Conservation (phyloP, 2,329 filamentous ascomycete genomes). For the Fusarium sacchari region DNA sequence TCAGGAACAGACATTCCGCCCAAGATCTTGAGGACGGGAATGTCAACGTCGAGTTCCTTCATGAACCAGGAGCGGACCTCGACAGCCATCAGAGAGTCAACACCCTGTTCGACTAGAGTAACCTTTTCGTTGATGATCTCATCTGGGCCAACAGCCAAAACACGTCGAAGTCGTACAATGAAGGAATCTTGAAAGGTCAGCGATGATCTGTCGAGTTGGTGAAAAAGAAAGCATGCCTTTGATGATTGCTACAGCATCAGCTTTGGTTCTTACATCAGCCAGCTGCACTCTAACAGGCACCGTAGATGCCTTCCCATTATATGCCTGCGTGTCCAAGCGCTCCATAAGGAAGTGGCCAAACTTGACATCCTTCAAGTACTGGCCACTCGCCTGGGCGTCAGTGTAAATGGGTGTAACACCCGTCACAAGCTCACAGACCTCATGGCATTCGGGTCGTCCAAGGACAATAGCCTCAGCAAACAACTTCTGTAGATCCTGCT, state of each 20-base stretch:
- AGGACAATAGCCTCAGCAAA: background rate
- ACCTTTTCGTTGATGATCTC: background rate
- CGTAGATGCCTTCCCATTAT: background rate
- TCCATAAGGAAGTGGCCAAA: background rate
- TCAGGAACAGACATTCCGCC: constrained; percentile 6
- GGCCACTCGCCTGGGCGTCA: background rate
- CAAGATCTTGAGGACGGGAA: constrained; percentile 56
- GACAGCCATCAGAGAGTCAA: background rate
- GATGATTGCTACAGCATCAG: rapidly evolving
- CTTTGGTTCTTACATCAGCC: background rate
- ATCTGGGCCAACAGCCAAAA: background rate
- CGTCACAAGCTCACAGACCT: background rate
- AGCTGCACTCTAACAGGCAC: background rate
- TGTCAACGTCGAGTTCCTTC: constrained; percentile 55
- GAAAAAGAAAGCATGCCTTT: background rate
- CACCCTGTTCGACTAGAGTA: background rate
- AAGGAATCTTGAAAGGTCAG: rapidly evolving
- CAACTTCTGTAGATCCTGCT: background rate
- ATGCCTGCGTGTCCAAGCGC: rapidly evolving
- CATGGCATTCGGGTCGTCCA: background rate
- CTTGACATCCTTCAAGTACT: background rate
- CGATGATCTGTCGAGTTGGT: rapidly evolving
- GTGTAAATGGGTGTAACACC: background rate
- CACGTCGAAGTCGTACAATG: background rate
- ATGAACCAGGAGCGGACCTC: constrained; percentile 59